Evolutionary conservation across 2,329 filamentous ascomycete species (phyloP).

Genomic region (Ambrosiella beaveri): DNA sequence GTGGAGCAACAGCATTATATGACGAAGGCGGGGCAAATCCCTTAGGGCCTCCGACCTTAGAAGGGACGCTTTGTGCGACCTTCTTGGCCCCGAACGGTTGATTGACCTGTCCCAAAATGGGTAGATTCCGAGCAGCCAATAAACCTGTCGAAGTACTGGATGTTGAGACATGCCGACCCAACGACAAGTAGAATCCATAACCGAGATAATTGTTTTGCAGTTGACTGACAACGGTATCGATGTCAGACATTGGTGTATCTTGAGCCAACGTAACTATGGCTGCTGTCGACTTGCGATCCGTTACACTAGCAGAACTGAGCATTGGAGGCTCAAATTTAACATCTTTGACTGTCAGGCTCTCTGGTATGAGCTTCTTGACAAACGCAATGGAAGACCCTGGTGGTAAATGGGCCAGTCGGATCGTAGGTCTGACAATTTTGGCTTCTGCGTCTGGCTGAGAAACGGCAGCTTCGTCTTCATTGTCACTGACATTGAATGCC

Average conservation of each 20-base stretch:
- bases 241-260: slow-evolving; percentile 66
- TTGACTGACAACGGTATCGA: slow-evolving; percentile 60
- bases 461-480: slow-evolving; percentile 29
- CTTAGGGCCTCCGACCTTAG: slow-evolving; percentile 18
- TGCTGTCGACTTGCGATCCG: slow-evolving; percentile 53
- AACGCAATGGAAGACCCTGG: slow-evolving; percentile 41
- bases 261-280: slow-evolving; percentile 68
- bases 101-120: slow-evolving; percentile 20
- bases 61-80: slow-evolving; percentile 23
- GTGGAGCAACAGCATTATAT: slow-evolving; percentile 19
- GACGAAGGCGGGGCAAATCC: slow-evolving; percentile 64
- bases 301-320: slow-evolving; percentile 29
- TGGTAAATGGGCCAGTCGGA: slow-evolving; percentile 43
- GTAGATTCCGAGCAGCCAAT: slow-evolving; percentile 12
- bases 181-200: slow-evolving; percentile 62
- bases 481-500: slow-evolving; percentile 54
- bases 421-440: slow-evolving; percentile 44
- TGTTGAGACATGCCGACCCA: slow-evolving; percentile 62
- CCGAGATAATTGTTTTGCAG: slow-evolving; percentile 75
- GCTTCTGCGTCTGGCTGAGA: slow-evolving; percentile 29
- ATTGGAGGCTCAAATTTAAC: slow-evolving; percentile 50
- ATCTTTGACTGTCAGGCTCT: slow-evolving; percentile 48
- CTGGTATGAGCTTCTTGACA: slow-evolving; percentile 41
- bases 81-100: slow-evolving; percentile 66
- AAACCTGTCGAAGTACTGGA: slow-evolving; percentile 8